Percentiles rank a stretch among this genome's conserved stretches.
Conservation (phyloP, 139 green algal species). For the Volvox reticuliferus region DNA sequence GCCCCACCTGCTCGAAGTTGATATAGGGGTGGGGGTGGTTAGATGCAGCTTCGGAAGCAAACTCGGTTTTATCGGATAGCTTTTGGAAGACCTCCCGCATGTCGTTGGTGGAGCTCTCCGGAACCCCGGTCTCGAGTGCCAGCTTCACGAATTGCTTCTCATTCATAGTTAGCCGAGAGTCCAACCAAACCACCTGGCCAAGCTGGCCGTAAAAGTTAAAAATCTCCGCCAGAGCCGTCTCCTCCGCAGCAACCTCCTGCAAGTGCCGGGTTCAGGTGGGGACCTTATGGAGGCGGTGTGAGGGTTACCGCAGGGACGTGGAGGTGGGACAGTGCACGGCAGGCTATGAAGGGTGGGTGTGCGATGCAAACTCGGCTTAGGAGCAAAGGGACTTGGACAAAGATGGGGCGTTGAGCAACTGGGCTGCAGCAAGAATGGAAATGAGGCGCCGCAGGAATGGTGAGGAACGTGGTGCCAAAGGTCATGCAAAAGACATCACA, state of each 20-base stretch:
- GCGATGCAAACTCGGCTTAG: too few relatives aligned
- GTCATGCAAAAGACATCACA: too few relatives aligned
- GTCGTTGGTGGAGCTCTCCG: background rate
- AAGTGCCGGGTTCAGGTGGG: too few relatives aligned
- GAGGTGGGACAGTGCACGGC: too few relatives aligned
- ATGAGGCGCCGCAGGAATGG: too few relatives aligned
- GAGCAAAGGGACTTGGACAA: too few relatives aligned
- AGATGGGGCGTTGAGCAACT: too few relatives aligned
- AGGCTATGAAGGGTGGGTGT: too few relatives aligned
- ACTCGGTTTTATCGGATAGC: slow-evolving; percentile 44
- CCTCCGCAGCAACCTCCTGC: slow-evolving; percentile 14
- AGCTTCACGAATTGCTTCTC: slow-evolving; percentile 50
- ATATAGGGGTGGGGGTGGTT: slow-evolving; percentile 35
- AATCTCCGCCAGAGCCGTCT: slow-evolving; percentile 32
- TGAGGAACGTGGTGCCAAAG: too few relatives aligned
- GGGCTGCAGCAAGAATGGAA: too few relatives aligned
- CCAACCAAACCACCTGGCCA: slow-evolving; percentile 37
- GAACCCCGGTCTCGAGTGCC: slow-evolving; percentile 6
- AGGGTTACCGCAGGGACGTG: too few relatives aligned
- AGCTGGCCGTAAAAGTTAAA: slow-evolving; percentile 50
- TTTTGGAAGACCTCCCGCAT: slow-evolving; percentile 22
- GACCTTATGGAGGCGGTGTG: too few relatives aligned
- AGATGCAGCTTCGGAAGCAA: background rate
- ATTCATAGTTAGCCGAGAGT: slow-evolving; percentile 30
- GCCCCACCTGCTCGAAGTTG: slow-evolving; percentile 37